Base-by-base conservation (phyloP, 2,329 filamentous ascomycete genomes). In the Colletotrichum sp. region DNA sequence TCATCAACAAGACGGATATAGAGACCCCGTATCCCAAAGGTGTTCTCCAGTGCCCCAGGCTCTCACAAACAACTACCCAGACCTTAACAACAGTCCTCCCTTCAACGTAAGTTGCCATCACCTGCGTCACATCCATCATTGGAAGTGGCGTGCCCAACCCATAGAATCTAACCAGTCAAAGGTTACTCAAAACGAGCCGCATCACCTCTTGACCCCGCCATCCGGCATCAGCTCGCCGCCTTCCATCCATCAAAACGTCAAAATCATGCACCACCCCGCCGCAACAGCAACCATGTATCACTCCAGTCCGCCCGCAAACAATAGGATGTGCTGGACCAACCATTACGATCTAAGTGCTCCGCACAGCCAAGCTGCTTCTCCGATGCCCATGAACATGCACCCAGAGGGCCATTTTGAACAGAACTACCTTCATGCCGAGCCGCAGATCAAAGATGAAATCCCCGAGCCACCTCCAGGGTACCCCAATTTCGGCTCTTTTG, bases 131-230 rank as follows among this genome's bases (percentile, higher is more conserved):
- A n/a, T 30, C 15, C 15, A 28, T 8, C 55, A n/a, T 52, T 24
- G 15, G 36, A 15, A 28, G 34, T 18, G 9, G 5, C 21, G 9
- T 13, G n/a, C 24, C 26, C 21, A 16, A 34, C 13, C 28, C 28
- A 57, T 30, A 15, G 24, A 28, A 10, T 64, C 74, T 76, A 64
- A 76, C 70, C 34, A n/a, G 8, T 26, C 21, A 34, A 72, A 83
- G 80, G 79, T 80, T 32, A 80, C 82, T 9, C 69, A 83, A 77
- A 87, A 84, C 82, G 88, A 89, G 77, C 81, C 86, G 49, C 84
- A 83, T 52, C 44, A 52, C 60, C 83, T 90, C 71, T 82, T 89
- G 65, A 90, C 89, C n/a, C 89, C 90, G 30, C 86, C 87, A n/a
- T 90, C 89, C 63, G 84, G 84, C 64, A 84, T 85, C 71, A 86